Base-by-base conservation (phyloP, 2,329 filamentous ascomycete species). In the Mycosphaerella arachidis region DNA sequence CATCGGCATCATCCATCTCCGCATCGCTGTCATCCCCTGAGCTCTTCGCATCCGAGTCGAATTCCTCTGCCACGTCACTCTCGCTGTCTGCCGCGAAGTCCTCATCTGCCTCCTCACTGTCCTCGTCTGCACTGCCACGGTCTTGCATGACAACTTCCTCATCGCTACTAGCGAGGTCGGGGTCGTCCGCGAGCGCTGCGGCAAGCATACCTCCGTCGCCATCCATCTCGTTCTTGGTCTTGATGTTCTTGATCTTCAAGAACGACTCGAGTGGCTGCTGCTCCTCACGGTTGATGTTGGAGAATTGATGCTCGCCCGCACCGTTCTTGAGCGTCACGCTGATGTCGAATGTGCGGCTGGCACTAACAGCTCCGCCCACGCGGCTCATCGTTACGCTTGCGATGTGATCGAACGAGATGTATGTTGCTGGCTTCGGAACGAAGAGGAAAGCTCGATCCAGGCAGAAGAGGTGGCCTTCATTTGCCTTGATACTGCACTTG, bases 401-500 rank as follows among this genome's bases (percentile, higher is more conserved):
- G 37, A 95, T 90, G 71, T 96, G 91, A 71, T 99, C 94, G 77
- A 96, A 95, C 62, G 91, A 89, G 62, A 99, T 93, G 78, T 97
- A 99, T 1, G 93, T 97, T 16, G 94, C 92, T 1, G 94, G 94
- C 79, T 99, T 99, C 33, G 94, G 94, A 16, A 99, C 94, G 75
- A 99, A 99, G 85, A 99, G 95, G 76, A 99, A 96, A 7, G 92
- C 93, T 78, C 97, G 97, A 77, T 99, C 94, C 67, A 99, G 80
- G 74, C 92, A 97, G 84, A 96, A 99, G 54, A 99, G 81, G 73
- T 96, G 92, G 62, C 95, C 94, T 78, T 99, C 94, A 75, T 95
- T 97, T 56, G 95, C 95, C 79, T 99, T 99, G 85, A 99, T 97
- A n/a, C 92, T 96, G 77, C 94, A 99, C 79, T 99, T 99, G 77